Evolutionary conservation across 805 yeast genomes (phyloP).

Genomic region (Metschnikowia drakensbergensis): DNA sequence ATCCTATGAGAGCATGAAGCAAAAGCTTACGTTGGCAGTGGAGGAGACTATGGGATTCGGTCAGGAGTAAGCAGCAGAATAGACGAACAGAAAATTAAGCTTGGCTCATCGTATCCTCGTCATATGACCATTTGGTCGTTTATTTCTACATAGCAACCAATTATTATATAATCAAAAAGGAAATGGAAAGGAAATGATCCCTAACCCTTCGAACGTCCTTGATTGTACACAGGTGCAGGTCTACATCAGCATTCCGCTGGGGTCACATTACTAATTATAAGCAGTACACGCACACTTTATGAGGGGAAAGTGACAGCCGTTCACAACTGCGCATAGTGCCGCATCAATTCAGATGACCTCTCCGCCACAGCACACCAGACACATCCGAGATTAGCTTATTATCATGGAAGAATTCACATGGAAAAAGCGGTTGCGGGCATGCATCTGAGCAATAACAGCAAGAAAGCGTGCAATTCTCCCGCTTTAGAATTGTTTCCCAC

Average conservation of each 20-base stretch:
- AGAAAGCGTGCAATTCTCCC: no score
- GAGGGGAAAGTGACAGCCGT: not conserved
- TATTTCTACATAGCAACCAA: conserved; percentile 5
- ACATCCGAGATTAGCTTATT: no score
- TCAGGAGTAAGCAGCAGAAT: conserved; percentile 59
- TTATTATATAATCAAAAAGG: not conserved
- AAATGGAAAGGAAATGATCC: not conserved
- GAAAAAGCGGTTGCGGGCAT: no score
- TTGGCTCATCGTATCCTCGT: conserved; percentile 3
- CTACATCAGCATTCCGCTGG: no score
- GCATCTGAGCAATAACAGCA: no score
- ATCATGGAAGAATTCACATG: no score
- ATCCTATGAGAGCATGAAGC: conserved; percentile 78
- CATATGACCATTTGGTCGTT: conserved; percentile 4
- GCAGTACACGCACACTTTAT: not conserved
- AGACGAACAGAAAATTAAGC: not conserved
- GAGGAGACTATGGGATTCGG: conserved; percentile 99
- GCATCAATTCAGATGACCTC: no score
- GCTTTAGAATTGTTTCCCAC: not conserved
- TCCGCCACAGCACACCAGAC: no score
- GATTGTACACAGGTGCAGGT: no score
- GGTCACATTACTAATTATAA: not conserved
- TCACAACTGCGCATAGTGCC: not conserved
- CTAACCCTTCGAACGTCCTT: no score
- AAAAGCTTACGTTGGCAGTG: conserved; percentile 91